Evolutionary conservation across 1,139 yeast genomes (phyloP), one percentile per base, ranked within the genome.

Genomic region (Candida gigantensis): DNA sequence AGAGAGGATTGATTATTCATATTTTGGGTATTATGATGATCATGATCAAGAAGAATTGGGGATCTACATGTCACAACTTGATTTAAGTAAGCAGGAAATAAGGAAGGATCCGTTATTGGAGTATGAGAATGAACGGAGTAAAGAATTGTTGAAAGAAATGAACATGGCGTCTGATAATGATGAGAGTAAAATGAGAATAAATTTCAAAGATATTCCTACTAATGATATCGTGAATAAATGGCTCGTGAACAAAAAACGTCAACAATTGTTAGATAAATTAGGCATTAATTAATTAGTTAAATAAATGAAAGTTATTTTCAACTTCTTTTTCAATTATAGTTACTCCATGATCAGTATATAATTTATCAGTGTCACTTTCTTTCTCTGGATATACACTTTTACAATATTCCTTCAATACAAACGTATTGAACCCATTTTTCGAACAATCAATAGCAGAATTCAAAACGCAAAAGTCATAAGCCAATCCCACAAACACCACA

Each of bases 391-490:
- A 51, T 9, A 70, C 75, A 33, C 68, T 55, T 38, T 48, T 58
- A 33, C 64, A 70, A 30, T 77, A 77, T 20, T 77, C 76, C 41
- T 68, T 66, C 8, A 87, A 48, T 2, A 90, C 86, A 37, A 54
- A 67, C 0, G 95, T 79, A 5, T 72, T 60, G 55, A 74, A 88
- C 0, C 95, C 95, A 16, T 67, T 50, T 9, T 57, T 58, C 0
- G 73, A 76, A 24, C 89, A 72, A 44, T 89, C 95, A 21, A 78
- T 54, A 1, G 95, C 88, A 0, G 95, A 83, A 52, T 79, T 70
- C 48, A 77, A 62, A 6, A 90, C 97, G 58, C 97, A 90, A 56
- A 65, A 88, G 55, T 90, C 97, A 45, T 79, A 78, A 0, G 97
- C 97, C 21, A 90, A 52, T 0, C 97, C 97, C 1, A 82, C 94